Percentiles rank a stretch among this genome's conserved stretches.
Conservation (phyloP, 2,329 filamentous ascomycete genomes). For the Periconia sp. region DNA sequence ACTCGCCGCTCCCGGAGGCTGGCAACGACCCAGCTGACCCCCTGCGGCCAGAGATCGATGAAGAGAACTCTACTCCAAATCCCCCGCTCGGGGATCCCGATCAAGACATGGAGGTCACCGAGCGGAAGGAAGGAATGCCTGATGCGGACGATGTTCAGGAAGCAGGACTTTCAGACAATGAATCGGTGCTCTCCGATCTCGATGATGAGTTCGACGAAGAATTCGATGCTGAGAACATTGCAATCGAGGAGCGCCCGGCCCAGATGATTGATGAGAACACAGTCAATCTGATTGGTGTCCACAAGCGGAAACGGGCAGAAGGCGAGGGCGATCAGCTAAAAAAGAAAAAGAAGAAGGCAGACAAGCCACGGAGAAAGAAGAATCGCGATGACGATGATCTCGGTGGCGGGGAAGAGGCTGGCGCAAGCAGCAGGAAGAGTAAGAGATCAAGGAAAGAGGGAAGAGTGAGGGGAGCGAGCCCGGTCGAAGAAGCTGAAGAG, state of each 20-base stretch:
- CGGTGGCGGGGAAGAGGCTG: constrained; percentile 53
- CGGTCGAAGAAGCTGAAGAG: constrained; percentile 74
- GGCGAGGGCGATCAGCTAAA: constrained; percentile 64
- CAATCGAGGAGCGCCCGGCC: constrained; percentile 65
- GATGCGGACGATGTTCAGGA: constrained; percentile 45
- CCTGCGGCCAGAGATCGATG: constrained; percentile 54
- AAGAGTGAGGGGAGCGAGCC: constrained; percentile 41
- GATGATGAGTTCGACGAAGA: constrained; percentile 70
- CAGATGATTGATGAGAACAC: constrained; percentile 67
- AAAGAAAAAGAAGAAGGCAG: constrained; percentile 72
- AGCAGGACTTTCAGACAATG: constrained; percentile 61
- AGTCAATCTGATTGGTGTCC: constrained; percentile 65
- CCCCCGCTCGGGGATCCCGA: constrained; percentile 51
- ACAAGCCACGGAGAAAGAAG: constrained; percentile 60
- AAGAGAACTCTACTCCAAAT: constrained; percentile 54
- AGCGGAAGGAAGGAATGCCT: constrained; percentile 44
- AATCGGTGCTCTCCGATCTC: constrained; percentile 68
- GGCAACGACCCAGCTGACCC: constrained; percentile 55
- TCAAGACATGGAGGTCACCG: constrained; percentile 54
- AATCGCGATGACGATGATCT: constrained; percentile 54
- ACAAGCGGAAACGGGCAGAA: constrained; percentile 69
- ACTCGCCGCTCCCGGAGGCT: constrained; percentile 52
- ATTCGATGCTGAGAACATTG: constrained; percentile 66
- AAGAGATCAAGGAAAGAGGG: constrained; percentile 54
- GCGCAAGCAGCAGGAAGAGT: constrained; percentile 60